Base-by-base conservation (phyloP, 768 basidiomycete genomes). In the Leccinum disarticulatum region DNA sequence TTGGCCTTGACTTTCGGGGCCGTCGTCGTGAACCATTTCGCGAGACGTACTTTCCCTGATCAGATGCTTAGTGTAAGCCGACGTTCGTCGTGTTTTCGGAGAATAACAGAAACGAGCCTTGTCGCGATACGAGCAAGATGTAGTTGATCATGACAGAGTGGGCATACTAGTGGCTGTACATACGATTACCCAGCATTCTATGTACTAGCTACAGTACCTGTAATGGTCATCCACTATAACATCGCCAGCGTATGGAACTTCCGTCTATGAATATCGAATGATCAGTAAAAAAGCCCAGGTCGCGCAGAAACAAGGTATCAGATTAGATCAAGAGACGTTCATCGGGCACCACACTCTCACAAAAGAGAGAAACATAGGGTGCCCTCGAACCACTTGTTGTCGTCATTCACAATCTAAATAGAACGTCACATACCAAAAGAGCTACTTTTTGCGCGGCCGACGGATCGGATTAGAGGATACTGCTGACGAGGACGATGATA, bases 1-100 rank as follows among this genome's bases (percentile, higher is more conserved):
- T 95, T 96, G 56, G 83, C 81, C 74, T 93, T 95, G 36, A 79
- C 78, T 74, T 94, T 93, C 22, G 87, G 79, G 31, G 90, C 79
- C 74, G 95, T 80, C 1, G 96, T 91, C 19, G 85, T 82, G 73
- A 93, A 98, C 96, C 96, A 98, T 82, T 98, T 98, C 31, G 94
- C 87, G 38, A 98, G 84, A 56, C 96, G 86, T 54, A 98, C 85
- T 78, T 96, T 96, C 65, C 95, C 93, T 95, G 66, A 22, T 41
- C 27, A 62, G 9, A 58, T 36, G 47, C 27, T 36, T 50, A 60
- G 60, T 43, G 52, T 64, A 61, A 62, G 66, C 56, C 6, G 22
- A 35, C n/a, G 30, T 31, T 56, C 17, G 41, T 51, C 13, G 38
- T 52, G 52, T 59, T n/a, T 58, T 36, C 17, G 25, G 28, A 53